Conservation (phyloP, 768 basidiomycete species). For the Pleurotus citrinopileatus region DNA sequence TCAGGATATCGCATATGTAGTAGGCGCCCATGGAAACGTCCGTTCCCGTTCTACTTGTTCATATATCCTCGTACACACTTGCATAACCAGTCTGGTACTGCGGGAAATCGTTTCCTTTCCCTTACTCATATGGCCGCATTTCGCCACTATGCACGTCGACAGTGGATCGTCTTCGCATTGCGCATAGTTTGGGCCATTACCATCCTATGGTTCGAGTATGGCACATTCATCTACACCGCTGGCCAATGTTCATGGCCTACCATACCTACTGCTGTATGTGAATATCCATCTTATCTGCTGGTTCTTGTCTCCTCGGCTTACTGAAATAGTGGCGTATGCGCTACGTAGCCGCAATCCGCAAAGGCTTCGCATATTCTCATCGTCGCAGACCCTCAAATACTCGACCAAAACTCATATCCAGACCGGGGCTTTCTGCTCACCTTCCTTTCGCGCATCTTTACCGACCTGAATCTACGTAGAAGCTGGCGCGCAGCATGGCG, state of each 20-base stretch:
- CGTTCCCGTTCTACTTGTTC: too few species aligned
- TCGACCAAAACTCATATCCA: conserved; percentile 74
- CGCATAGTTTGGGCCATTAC: conserved; percentile 57
- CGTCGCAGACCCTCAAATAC: conserved; percentile 85
- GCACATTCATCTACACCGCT: conserved; percentile 48
- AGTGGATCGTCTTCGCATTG: conserved; percentile 42
- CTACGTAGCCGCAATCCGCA: conserved; percentile 14
- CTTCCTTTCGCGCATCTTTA: conserved; percentile 58
- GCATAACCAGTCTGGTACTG: background rate
- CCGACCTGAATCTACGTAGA: conserved; percentile 83
- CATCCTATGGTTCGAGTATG: conserved; percentile 71
- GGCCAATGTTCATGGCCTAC: conserved; percentile 58
- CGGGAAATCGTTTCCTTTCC: background rate
- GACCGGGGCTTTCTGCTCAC: conserved; percentile 52
- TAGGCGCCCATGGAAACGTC: too few species aligned
- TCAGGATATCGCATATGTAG: too few species aligned
- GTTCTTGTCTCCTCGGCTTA: conserved; percentile 1
- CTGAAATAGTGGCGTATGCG: conserved; percentile 9
- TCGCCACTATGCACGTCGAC: conserved; percentile 21
- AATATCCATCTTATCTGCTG: background rate
- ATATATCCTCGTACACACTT: too few species aligned
- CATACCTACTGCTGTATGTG: conserved; percentile 20
- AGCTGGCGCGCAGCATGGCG: conserved; percentile 70
- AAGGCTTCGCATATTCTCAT: conserved; percentile 62
- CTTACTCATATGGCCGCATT: conserved; percentile 20